A percentile compares a stretch with the other conserved stretches of the same genome.
phyloP scores from a whole-genome alignment of 345 rosid species.

The Erysimum cheiranthoides region DNA sequence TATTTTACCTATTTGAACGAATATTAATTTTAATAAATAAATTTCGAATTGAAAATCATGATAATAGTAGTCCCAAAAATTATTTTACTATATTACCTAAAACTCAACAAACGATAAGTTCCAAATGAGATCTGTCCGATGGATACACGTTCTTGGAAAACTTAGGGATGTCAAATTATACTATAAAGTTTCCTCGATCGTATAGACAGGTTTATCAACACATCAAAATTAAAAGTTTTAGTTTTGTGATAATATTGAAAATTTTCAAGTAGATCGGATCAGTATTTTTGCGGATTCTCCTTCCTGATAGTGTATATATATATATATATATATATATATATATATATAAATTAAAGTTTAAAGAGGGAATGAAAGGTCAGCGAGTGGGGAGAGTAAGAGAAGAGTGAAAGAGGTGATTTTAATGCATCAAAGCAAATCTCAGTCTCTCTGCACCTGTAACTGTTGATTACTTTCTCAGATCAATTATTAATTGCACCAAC shows the following conservation, averaged over 20 bases:
- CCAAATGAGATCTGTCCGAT: too few species aligned
- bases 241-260: neutral
- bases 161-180: too few species aligned
- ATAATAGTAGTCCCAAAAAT: neutral
- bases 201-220: too few species aligned
- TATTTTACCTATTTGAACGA: too few species aligned
- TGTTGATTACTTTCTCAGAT: constrained; percentile 45
- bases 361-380: constrained; percentile 14
- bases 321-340: neutral
- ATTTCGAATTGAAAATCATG: neutral
- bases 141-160: too few species aligned
- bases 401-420: constrained; percentile 35
- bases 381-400: constrained; percentile 25
- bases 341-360: too few species aligned
- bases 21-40: too few species aligned
- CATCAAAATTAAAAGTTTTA: neutral
- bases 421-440: constrained; percentile 54
- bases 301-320: neutral
- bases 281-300: neutral
- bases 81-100: neutral
- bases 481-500: constrained; percentile 28
- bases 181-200: too few species aligned
- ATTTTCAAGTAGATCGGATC: neutral
- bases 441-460: constrained; percentile 46
- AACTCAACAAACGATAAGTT: neutral